Evolutionary conservation across 1,284 basidiomycete species (phyloP), one percentile per base, ranked within the genome.

Genomic region (Marasmius tenuissimus): DNA sequence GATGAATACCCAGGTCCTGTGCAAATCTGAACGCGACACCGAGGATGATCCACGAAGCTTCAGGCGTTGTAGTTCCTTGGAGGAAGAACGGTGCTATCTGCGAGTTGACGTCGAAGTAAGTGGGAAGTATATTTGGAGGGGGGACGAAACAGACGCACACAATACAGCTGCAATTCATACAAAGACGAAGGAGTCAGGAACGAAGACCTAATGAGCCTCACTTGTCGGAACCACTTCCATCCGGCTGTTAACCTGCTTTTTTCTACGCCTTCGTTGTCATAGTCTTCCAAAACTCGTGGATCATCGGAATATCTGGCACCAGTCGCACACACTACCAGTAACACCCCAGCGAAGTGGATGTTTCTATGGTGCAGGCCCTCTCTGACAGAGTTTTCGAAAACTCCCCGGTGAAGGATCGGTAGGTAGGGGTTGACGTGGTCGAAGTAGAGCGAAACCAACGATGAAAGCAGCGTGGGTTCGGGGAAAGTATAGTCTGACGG

Each of bases 291-390:
- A 0, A 90, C 85, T 6, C 90, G 76, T 0, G 79, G 80, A 70
- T 94, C 93, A 56, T 89, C 80, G 5, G 86, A 85, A 69, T 81
- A 91, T 27, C 91, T 82, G 0, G 92, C 77, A 4, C 85, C 94
- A 51, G 88, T 81, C 0, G 94, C 91, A 68, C 92, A 94, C 0
- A 95, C 85, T 33, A 94, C 80, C 16, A 95, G 75, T 57, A 92
- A 82, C 1, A 90, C 83, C 7, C 85, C 82, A 10, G 83, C 89
- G 71, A 96, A 95, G 0, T 81, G 74, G 5, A 80, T 67, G 67
- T 92, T 84, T 1, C 69, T 78, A 34, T 79, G 74, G 69, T 93
- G 88, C 18, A 88, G 70, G 0, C 82, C 81, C 5, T 85, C 81
- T 18, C 72, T 73, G 51, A 92, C 71, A 35, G 81, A 76, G 10